These are phyloP conservation scores for Silene latifolia DNA, from an alignment of 148 eudicot genomes.

Conservation along the genomic window DNA sequence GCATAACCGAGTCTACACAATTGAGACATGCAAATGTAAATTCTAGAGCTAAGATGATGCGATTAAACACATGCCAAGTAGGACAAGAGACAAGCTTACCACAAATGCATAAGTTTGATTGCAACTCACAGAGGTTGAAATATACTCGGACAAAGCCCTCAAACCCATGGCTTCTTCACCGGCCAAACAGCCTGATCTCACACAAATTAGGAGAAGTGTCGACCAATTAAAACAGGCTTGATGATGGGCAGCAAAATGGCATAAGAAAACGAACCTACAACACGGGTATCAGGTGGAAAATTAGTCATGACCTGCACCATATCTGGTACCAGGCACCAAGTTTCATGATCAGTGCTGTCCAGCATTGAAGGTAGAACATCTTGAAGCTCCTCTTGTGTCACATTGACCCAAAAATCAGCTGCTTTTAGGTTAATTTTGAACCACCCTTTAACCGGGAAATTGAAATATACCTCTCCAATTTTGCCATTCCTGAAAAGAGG, in stretches of 20 bases:
- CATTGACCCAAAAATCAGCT: neutral
- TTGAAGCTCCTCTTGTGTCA: constrained; percentile 3
- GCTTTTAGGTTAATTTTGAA: neutral
- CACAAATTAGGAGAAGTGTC: neutral
- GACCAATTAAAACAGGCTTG: no score
- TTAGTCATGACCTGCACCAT: neutral
- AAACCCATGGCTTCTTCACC: constrained; percentile 1
- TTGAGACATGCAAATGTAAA: neutral
- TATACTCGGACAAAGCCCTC: neutral
- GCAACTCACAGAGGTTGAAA: neutral
- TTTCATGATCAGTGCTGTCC: no score
- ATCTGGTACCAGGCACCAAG: constrained; percentile 1
- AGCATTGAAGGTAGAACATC: neutral
- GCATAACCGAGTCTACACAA: neutral
- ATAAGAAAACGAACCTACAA: constrained; percentile 9
- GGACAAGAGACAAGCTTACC: neutral
- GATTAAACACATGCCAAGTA: neutral
- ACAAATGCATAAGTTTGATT: constrained; percentile 11
- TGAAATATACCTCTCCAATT: constrained; percentile 1
- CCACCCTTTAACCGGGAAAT: constrained; percentile 13
- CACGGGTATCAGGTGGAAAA: constrained; percentile 5
- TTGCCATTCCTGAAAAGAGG: neutral
- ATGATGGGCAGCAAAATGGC: neutral
- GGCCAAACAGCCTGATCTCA: constrained; percentile 7
- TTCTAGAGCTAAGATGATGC: neutral